Percentiles rank a stretch among this genome's conserved stretches.
Evolutionary conservation across 768 basidiomycete species (phyloP).

Genomic region (Agrocybe praecox): DNA sequence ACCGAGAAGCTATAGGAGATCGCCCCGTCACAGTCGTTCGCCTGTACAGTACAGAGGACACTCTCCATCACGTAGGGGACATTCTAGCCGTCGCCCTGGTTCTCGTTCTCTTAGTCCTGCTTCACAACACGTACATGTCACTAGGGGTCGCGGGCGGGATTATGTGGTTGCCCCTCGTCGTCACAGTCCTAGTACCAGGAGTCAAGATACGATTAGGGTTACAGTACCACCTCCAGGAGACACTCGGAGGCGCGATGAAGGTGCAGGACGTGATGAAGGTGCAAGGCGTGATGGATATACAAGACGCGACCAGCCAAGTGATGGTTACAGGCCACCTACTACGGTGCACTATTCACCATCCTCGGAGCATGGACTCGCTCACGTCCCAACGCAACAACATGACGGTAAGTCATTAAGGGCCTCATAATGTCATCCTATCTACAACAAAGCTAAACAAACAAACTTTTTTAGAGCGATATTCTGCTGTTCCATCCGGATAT

Average conservation of each 20-base stretch:
- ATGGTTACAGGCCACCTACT: constrained; percentile 23
- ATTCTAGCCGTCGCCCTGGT: background rate
- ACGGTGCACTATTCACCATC: constrained; percentile 17
- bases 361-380: background rate
- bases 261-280: too few species aligned
- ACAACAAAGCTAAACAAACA: background rate
- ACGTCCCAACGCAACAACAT: constrained; percentile 15
- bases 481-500: constrained; percentile 16
- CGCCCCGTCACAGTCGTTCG: background rate
- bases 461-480: constrained; percentile 10
- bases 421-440: too few species aligned
- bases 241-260: background rate
- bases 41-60: background rate
- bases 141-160: background rate
- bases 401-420: constrained; percentile 11
- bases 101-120: background rate
- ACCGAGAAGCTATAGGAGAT: background rate
- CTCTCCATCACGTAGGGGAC: background rate
- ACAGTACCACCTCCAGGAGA: constrained; percentile 19
- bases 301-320: background rate
- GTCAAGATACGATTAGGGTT: constrained; percentile 15
- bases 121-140: background rate
- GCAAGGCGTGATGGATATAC: background rate
- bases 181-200: background rate
- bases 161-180: background rate